A percentile compares a stretch with the other conserved stretches of the same genome.
Conservation (phyloP, 805 yeast species). For the Teunomyces tritomae region DNA sequence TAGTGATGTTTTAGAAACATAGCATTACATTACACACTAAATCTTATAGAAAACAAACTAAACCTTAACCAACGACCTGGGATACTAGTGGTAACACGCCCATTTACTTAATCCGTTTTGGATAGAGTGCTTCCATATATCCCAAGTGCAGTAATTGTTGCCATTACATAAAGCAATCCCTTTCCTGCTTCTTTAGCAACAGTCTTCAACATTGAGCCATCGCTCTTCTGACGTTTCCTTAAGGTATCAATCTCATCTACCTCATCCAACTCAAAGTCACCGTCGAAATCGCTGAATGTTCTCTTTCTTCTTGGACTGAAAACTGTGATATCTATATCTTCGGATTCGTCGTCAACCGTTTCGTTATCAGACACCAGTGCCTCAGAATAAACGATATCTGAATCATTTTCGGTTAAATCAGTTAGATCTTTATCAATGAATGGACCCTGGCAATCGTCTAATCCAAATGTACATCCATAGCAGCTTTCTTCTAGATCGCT, state of each 20-base stretch:
- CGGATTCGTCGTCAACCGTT: neutral
- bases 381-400: neutral
- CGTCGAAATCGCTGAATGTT: conserved; percentile 7
- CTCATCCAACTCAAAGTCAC: conserved; percentile 6
- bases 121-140: conserved; percentile 29
- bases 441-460: neutral
- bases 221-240: conserved; percentile 4
- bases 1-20: neutral
- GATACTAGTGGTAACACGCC: neutral
- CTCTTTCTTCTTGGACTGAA: conserved; percentile 4
- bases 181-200: conserved; percentile 30
- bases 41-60: neutral
- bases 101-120: neutral
- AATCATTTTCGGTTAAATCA: conserved; percentile 6
- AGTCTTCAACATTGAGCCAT: conserved; percentile 10
- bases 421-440: conserved; percentile 5
- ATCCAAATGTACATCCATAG: neutral
- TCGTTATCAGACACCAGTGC: neutral
- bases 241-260: conserved; percentile 1
- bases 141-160: conserved; percentile 35
- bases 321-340: neutral
- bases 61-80: neutral
- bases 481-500: neutral
- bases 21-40: neutral
- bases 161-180: conserved; percentile 30